Conservation (phyloP, 164 flowering plant genomes). For the Dillenia suffruticosa region DNA sequence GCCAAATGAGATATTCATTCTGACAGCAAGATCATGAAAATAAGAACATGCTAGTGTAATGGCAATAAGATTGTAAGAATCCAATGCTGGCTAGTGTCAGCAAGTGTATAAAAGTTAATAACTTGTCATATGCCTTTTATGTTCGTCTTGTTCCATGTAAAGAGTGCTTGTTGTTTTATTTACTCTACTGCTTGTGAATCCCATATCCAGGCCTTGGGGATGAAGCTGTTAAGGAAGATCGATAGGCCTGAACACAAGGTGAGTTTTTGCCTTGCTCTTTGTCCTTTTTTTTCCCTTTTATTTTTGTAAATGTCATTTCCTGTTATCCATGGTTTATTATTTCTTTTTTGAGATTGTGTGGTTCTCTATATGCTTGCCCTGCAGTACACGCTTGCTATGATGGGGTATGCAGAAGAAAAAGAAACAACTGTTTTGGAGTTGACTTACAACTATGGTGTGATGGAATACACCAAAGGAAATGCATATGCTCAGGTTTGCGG, state of each 20-base stretch:
- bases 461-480: constrained; percentile 94
- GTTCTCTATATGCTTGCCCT: constrained; percentile 5
- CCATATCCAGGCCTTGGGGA: constrained; percentile 74
- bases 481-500: constrained; percentile 89
- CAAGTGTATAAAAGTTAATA: not conserved
- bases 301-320: not conserved
- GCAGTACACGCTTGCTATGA: constrained; percentile 85
- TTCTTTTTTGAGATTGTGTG: not conserved
- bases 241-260: constrained; percentile 90
- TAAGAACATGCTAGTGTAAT: too few species aligned
- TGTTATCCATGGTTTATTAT: not conserved
- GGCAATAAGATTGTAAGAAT: too few species aligned
- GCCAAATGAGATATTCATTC: too few species aligned
- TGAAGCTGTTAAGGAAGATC: constrained; percentile 59
- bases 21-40: too few species aligned
- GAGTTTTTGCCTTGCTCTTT: not conserved
- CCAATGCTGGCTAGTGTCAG: not conserved
- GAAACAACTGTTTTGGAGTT: constrained; percentile 84
- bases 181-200: not conserved
- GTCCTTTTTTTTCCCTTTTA: not conserved
- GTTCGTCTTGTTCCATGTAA: too few species aligned
- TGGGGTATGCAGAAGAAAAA: constrained; percentile 84
- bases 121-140: too few species aligned
- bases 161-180: too few species aligned
- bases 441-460: constrained; percentile 93